These are phyloP conservation scores for Rhizodiscina lignyota DNA, from an alignment of 495 filamentous ascomycete genomes.

Conservation along the genomic window DNA sequence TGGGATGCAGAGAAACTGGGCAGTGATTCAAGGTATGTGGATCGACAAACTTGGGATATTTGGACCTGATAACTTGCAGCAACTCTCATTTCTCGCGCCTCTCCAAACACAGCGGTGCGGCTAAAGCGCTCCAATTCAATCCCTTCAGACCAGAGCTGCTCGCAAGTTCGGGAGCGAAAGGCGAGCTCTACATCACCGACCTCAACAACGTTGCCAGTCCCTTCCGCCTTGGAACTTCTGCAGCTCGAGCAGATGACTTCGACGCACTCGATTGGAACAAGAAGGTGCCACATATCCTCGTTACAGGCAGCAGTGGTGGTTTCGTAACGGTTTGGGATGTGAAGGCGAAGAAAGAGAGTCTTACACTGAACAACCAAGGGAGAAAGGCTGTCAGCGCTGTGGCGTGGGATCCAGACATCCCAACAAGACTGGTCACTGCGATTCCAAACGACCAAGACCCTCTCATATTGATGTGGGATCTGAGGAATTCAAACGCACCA, in stretches of 20 bases:
- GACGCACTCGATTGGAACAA: slow-evolving; percentile 97
- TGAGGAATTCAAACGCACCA: slow-evolving; percentile 89
- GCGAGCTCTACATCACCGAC: slow-evolving; percentile 93
- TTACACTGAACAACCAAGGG: slow-evolving; percentile 85
- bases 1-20: slow-evolving; percentile 89
- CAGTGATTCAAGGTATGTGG: slow-evolving; percentile 34
- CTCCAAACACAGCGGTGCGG: slow-evolving; percentile 82
- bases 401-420: slow-evolving; percentile 88
- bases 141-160: slow-evolving; percentile 81
- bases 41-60: not conserved
- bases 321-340: slow-evolving; percentile 99
- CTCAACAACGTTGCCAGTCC: slow-evolving; percentile 76
- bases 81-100: slow-evolving; percentile 73
- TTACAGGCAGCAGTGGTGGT: slow-evolving; percentile 82
- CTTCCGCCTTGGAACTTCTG: slow-evolving; percentile 72
- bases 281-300: slow-evolving; percentile 90
- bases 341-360: slow-evolving; percentile 86
- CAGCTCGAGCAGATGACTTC: slow-evolving; percentile 80
- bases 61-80: slow-evolving; percentile 22
- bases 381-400: slow-evolving; percentile 89
- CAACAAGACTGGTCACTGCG: slow-evolving; percentile 83
- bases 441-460: slow-evolving; percentile 85
- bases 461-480: slow-evolving; percentile 81
- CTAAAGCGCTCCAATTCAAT: slow-evolving; percentile 96
- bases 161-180: slow-evolving; percentile 83